These are phyloP conservation scores for Purpureocillium lavendulum DNA, from an alignment of 2,329 filamentous ascomycete genomes.

Conservation along the genomic window DNA sequence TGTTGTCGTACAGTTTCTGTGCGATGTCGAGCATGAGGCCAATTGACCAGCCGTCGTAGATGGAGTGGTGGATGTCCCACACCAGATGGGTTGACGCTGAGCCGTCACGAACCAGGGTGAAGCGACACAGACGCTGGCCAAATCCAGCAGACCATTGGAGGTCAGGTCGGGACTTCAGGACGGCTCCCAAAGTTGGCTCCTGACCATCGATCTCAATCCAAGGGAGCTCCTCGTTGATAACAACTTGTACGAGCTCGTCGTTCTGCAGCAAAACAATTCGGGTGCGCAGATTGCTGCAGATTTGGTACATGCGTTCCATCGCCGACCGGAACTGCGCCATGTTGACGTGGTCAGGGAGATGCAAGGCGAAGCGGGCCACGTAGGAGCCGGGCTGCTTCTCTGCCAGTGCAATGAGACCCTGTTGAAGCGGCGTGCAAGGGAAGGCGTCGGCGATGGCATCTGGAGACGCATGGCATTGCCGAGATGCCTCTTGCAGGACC, in stretches of 20 bases:
- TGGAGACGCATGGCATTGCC: background rate
- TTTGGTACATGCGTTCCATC: slow-evolving; percentile 11
- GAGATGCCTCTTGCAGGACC: background rate
- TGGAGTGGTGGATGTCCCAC: slow-evolving; percentile 14
- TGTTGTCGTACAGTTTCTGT: slow-evolving; percentile 4
- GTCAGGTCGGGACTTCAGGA: background rate
- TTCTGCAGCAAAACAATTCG: slow-evolving; percentile 6
- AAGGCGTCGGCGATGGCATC: slow-evolving; percentile 24
- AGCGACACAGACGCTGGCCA: background rate
- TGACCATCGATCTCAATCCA: background rate
- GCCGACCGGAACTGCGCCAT: slow-evolving; percentile 16
- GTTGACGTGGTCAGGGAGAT: slow-evolving; percentile 11
- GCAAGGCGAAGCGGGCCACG: slow-evolving; percentile 18
- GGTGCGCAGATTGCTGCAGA: slow-evolving; percentile 8
- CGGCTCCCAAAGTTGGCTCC: background rate
- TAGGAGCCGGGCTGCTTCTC: slow-evolving; percentile 22
- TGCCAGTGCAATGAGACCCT: slow-evolving; percentile 26
- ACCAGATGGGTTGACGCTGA: slow-evolving; percentile 5
- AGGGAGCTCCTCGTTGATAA: background rate
- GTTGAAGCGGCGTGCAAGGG: slow-evolving; percentile 29
- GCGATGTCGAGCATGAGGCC: slow-evolving; percentile 3
- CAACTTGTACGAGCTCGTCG: slow-evolving; percentile 4
- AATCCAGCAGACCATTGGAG: background rate
- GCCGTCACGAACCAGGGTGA: background rate
- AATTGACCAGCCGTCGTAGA: slow-evolving; percentile 15